phyloP scores from a whole-genome alignment of 2,329 filamentous ascomycete species.

The Ophiognomonia clavigignenti-juglandacearum region DNA sequence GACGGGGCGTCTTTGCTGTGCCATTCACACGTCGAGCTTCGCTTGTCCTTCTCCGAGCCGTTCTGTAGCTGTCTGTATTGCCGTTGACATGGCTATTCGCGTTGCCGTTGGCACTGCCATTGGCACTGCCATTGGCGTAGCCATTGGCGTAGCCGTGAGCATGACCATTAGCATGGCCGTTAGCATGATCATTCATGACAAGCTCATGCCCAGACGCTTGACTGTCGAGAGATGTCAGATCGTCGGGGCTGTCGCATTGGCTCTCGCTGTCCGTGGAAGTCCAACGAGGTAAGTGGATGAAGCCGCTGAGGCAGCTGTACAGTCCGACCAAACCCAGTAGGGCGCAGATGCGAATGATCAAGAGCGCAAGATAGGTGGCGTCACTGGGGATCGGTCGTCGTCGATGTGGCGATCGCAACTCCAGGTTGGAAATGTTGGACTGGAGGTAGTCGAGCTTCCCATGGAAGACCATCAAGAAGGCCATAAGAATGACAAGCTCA shows the following conservation, averaged over 20 bases:
- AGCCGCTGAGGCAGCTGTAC: slow-evolving; percentile 39
- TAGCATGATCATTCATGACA: slow-evolving; percentile 20
- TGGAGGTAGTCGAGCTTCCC: slow-evolving; percentile 27
- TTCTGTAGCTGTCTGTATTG: slow-evolving; percentile 20
- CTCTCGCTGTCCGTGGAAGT: neutral
- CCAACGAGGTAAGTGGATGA: slow-evolving; percentile 29
- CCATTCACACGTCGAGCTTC: slow-evolving; percentile 31
- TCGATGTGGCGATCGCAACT: slow-evolving; percentile 42
- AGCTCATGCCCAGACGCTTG: slow-evolving; percentile 31
- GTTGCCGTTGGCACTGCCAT: slow-evolving; percentile 25
- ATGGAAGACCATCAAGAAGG: slow-evolving; percentile 65
- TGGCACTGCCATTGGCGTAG: no score
- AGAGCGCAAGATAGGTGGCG: slow-evolving; percentile 6
- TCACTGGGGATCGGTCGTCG: slow-evolving; percentile 31
- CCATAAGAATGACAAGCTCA: slow-evolving; percentile 67
- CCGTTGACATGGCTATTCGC: slow-evolving; percentile 26
- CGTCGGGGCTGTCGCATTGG: slow-evolving; percentile 34
- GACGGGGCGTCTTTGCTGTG: slow-evolving; percentile 21
- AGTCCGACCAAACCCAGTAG: slow-evolving; percentile 11
- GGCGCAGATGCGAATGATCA: slow-evolving; percentile 11
- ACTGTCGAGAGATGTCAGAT: slow-evolving; percentile 59
- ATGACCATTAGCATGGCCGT: slow-evolving; percentile 18
- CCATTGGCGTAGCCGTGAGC: no score
- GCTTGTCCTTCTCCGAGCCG: slow-evolving; percentile 23
- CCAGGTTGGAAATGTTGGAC: slow-evolving; percentile 32